Percentiles rank a stretch among this genome's conserved stretches.
phyloP scores from a whole-genome alignment of 768 basidiomycete species.

The Chlorophyllum brunneum region DNA sequence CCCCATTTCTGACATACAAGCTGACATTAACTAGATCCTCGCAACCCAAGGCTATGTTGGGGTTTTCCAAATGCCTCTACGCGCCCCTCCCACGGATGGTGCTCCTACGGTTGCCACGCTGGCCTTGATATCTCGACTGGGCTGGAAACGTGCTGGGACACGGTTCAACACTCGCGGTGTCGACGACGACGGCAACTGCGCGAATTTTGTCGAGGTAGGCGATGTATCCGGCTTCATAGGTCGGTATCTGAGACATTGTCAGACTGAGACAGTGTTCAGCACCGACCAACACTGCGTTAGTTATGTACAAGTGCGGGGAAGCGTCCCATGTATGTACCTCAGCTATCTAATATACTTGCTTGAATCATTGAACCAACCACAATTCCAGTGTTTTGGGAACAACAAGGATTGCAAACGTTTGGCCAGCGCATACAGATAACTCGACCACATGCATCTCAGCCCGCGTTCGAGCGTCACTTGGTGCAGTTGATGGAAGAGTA shows the following conservation, averaged over 20 bases:
- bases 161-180: conserved; percentile 96
- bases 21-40: conserved; percentile 50
- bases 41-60: conserved; percentile 95
- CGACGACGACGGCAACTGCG: conserved; percentile 91
- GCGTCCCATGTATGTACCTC: conserved; percentile 78
- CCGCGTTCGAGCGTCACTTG: conserved; percentile 95
- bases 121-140: conserved; percentile 80
- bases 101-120: conserved; percentile 70
- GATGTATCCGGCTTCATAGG: conserved; percentile 9
- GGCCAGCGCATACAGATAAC: conserved; percentile 94
- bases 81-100: conserved; percentile 72
- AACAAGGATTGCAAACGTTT: conserved; percentile 93
- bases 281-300: conserved; percentile 87
- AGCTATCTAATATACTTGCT: conserved; percentile 13
- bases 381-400: conserved; percentile 92
- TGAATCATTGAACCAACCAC: conserved; percentile 16
- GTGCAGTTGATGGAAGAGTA: conserved; percentile 85
- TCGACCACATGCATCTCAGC: conserved; percentile 92
- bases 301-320: conserved; percentile 92
- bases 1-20: conserved; percentile 10
- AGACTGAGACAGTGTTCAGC: conserved; percentile 91
- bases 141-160: conserved; percentile 95
- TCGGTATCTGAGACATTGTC: conserved; percentile 15
- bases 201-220: conserved; percentile 92
- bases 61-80: conserved; percentile 72